Evolutionary conservation across 768 basidiomycete species (phyloP).

Genomic region (Antrodiella citrinella): DNA sequence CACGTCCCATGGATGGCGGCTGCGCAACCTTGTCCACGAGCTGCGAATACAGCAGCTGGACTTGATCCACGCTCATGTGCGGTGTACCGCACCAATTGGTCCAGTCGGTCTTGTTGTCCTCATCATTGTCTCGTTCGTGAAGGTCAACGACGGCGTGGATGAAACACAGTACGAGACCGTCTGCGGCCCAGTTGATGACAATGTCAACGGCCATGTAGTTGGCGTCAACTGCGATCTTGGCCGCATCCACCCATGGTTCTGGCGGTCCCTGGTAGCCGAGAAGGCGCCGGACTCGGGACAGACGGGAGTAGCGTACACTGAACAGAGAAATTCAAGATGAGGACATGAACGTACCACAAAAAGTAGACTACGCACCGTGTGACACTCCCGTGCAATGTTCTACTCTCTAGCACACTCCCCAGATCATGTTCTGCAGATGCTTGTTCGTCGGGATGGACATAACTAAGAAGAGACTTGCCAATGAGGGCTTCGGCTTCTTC

Average conservation of each 20-base stretch:
- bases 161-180: slow-evolving; percentile 83
- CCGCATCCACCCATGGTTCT: slow-evolving; percentile 51
- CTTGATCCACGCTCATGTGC: slow-evolving; percentile 46
- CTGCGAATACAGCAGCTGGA: slow-evolving; percentile 49
- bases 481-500: slow-evolving; percentile 62
- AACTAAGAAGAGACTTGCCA: slow-evolving; percentile 63
- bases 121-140: slow-evolving; percentile 64
- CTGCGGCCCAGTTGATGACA: slow-evolving; percentile 84
- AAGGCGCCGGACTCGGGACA: slow-evolving; percentile 61
- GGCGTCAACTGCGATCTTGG: slow-evolving; percentile 60
- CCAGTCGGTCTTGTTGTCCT: slow-evolving; percentile 66
- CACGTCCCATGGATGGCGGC: slow-evolving; percentile 43
- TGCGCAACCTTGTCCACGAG: slow-evolving; percentile 50
- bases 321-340: slow-evolving; percentile 17
- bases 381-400: slow-evolving; percentile 76
- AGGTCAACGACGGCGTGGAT: slow-evolving; percentile 79
- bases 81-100: slow-evolving; percentile 87
- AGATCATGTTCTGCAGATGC: slow-evolving; percentile 68
- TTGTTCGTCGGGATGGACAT: slow-evolving; percentile 83
- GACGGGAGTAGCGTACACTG: slow-evolving; percentile 74
- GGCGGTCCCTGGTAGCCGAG: slow-evolving; percentile 59
- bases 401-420: slow-evolving; percentile 61
- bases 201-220: slow-evolving; percentile 85
- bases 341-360: slow-evolving; percentile 8
- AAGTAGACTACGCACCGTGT: slow-evolving; percentile 44